Conservation (phyloP, 2,329 filamentous ascomycete genomes). For the Verruconis gallopava region DNA sequence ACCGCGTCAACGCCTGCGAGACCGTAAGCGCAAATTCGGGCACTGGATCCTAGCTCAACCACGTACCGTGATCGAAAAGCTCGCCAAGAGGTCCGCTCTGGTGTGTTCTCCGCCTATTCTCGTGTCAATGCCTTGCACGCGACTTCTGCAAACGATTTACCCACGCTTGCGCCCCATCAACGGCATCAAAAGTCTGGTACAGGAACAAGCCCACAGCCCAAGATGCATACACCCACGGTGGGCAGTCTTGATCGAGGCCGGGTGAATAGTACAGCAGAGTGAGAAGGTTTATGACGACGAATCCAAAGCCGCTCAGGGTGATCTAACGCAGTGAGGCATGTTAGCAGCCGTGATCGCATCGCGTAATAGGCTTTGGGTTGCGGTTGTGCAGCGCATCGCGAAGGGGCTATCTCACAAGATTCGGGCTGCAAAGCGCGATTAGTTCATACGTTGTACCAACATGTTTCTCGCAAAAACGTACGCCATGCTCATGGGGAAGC, state of each 20-base stretch:
- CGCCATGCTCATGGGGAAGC: slow-evolving; percentile 93
- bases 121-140: not conserved
- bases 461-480: slow-evolving; percentile 28
- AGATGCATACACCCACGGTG: slow-evolving; percentile 84
- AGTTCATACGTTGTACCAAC: not conserved
- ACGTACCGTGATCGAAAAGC: slow-evolving; percentile 78
- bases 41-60: not conserved
- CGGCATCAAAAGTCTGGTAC: slow-evolving; percentile 97
- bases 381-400: slow-evolving; percentile 5
- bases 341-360: not conserved
- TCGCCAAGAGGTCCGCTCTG: slow-evolving; percentile 92
- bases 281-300: slow-evolving; percentile 78
- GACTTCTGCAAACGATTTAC: slow-evolving; percentile 23
- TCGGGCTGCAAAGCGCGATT: not conserved
- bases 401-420: slow-evolving; percentile 4
- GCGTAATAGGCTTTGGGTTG: slow-evolving; percentile 6
- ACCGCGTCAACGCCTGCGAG: slow-evolving; percentile 66
- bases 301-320: slow-evolving; percentile 79
- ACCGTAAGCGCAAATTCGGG: not conserved
- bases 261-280: slow-evolving; percentile 94
- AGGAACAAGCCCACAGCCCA: slow-evolving; percentile 85
- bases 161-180: slow-evolving; percentile 86
- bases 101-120: slow-evolving; percentile 53
- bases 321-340: slow-evolving; percentile 38
- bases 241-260: slow-evolving; percentile 85